Evolutionary conservation across 2,329 filamentous ascomycete species (phyloP).

Genomic region (Penicillium aurantiogriseum): DNA sequence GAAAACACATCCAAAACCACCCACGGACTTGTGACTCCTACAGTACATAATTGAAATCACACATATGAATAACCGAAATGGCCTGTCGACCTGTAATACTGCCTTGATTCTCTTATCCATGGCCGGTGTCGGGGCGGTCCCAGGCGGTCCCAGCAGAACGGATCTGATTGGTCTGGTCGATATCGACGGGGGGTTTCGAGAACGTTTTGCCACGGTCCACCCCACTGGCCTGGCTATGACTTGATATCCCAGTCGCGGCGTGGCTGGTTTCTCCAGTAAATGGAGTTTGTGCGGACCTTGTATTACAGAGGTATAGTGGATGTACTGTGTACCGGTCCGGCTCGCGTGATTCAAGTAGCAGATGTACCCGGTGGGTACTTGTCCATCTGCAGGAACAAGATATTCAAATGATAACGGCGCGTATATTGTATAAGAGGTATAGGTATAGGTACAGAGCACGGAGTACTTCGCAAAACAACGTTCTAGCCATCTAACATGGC

Average conservation of each 20-base stretch:
- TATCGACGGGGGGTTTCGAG: constrained; percentile 24
- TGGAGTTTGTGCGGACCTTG: constrained; percentile 11
- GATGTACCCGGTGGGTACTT: neutral
- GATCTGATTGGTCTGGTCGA: constrained; percentile 12
- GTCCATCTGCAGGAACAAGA: constrained; percentile 8
- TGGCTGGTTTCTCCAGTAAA: constrained; percentile 20
- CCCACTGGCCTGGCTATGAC: constrained; percentile 11
- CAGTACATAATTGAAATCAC: constrained; percentile 10
- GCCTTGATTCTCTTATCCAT: constrained; percentile 14
- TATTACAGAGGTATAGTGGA: constrained; percentile 3
- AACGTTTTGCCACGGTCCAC: constrained; percentile 38
- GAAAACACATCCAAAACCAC: neutral
- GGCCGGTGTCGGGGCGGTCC: constrained; percentile 31
- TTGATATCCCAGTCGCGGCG: constrained; percentile 13
- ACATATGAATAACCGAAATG: constrained; percentile 10
- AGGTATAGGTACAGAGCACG: neutral
- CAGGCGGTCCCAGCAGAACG: constrained; percentile 9
- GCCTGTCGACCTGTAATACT: constrained; percentile 14
- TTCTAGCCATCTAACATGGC: neutral
- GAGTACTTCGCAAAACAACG: neutral
- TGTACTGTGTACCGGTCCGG: neutral
- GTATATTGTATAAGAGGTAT: neutral
- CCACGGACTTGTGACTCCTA: neutral
- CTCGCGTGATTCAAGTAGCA: constrained; percentile 1
- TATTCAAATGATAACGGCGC: neutral